Percentiles rank a stretch among this genome's conserved stretches.
Conservation (phyloP, 257 asterid species). For the Haberlea rhodopensis region DNA sequence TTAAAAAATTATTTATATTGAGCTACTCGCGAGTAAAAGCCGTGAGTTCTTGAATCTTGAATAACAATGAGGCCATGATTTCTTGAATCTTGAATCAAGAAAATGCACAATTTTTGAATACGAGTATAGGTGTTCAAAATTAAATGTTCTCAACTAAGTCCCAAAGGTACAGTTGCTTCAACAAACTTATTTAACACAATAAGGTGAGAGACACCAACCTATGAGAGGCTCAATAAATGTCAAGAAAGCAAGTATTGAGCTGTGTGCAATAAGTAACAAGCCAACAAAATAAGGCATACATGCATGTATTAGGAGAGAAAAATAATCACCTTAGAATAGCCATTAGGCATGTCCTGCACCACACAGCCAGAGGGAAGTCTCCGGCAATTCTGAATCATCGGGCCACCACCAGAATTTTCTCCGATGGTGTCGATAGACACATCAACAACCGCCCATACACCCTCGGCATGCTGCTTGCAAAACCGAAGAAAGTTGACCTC, state of each 20-base stretch:
- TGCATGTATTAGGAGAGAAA: not conserved
- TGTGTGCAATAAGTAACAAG: not conserved
- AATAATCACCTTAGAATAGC: constrained; percentile 46
- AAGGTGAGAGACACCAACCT: constrained; percentile 20
- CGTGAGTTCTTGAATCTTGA: constrained; percentile 6
- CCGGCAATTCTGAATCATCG: constrained; percentile 31
- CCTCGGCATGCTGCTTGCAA: constrained; percentile 62
- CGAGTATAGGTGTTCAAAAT: not conserved
- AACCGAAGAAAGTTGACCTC: constrained; percentile 55
- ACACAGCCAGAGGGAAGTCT: constrained; percentile 60
- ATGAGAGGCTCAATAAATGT: constrained; percentile 10
- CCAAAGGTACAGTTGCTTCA: constrained; percentile 26
- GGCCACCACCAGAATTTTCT: constrained; percentile 22
- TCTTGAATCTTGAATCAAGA: constrained; percentile 24
- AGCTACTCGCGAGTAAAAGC: too few species aligned
- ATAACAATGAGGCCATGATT: not conserved
- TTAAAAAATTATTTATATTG: too few species aligned
- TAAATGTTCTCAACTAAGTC: constrained; percentile 19
- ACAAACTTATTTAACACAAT: constrained; percentile 36
- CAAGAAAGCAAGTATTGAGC: constrained; percentile 12
- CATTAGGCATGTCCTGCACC: constrained; percentile 62
- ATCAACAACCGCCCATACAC: constrained; percentile 61
- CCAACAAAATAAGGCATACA: not conserved
- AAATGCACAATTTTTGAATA: constrained; percentile 11
- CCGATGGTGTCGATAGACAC: constrained; percentile 48